Evolutionary conservation across 768 basidiomycete genomes (phyloP).

Genomic region (Agaricus bisporus): DNA sequence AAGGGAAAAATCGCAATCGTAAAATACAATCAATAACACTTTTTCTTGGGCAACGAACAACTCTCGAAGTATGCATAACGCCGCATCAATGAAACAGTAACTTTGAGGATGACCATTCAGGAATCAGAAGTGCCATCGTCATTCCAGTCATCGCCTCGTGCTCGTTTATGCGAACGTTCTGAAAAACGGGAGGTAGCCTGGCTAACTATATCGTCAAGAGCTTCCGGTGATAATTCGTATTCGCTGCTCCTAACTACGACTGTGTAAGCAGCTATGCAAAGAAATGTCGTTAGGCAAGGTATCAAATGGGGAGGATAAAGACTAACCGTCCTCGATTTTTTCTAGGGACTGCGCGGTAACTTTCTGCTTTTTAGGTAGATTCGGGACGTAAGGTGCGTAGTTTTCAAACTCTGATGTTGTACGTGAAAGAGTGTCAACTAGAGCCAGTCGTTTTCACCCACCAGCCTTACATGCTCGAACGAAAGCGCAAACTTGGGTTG

Average conservation of each 20-base stretch:
- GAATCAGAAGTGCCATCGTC: constrained; percentile 10
- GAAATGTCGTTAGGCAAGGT: constrained; percentile 6
- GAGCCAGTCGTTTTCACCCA: constrained; percentile 17
- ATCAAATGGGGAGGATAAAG: not conserved
- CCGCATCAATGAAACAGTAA: too few species aligned
- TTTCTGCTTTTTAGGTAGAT: constrained; percentile 80
- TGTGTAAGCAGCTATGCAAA: constrained; percentile 59
- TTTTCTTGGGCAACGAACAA: too few species aligned
- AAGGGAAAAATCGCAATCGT: too few species aligned
- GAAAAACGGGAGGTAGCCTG: constrained; percentile 34
- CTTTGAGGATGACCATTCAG: too few species aligned
- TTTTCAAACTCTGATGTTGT: constrained; percentile 60
- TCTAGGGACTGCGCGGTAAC: constrained; percentile 84
- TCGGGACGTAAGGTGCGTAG: constrained; percentile 62
- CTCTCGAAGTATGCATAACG: too few species aligned
- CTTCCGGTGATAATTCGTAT: constrained; percentile 60
- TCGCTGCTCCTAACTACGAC: constrained; percentile 69
- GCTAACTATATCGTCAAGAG: constrained; percentile 64
- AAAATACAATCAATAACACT: too few species aligned
- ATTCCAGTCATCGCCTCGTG: constrained; percentile 11
- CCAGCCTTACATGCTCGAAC: constrained; percentile 73
- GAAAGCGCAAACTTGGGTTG: constrained; percentile 59
- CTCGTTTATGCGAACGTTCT: constrained; percentile 6
- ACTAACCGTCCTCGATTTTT: constrained; percentile 90
- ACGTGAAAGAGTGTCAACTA: not conserved